phyloP scores from a whole-genome alignment of 768 basidiomycete species.

The Podaxis sp. region DNA sequence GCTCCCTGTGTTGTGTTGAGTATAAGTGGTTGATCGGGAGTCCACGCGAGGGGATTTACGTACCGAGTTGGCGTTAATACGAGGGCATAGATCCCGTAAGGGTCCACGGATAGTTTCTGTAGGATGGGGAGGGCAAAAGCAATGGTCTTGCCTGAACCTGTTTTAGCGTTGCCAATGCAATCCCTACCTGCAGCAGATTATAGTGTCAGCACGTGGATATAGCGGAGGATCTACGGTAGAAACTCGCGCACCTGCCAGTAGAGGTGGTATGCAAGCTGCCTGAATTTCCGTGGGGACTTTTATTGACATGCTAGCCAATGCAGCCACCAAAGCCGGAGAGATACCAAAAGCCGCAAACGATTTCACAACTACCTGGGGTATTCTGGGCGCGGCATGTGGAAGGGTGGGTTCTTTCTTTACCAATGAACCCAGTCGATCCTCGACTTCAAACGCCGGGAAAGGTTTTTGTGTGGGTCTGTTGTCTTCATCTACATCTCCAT shows the following conservation, averaged over 20 bases:
- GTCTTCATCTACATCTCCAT: background rate
- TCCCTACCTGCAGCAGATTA: conserved; percentile 66
- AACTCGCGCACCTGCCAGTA: conserved; percentile 65
- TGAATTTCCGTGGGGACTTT: conserved; percentile 85
- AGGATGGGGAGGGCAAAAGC: conserved; percentile 96
- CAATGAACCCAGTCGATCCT: conserved; percentile 23
- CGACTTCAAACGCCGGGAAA: conserved; percentile 15
- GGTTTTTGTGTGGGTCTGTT: conserved; percentile 5
- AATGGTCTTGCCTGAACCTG: conserved; percentile 96
- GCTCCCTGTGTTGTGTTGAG: conserved; percentile 57
- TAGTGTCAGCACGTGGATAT: background rate
- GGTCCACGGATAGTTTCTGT: conserved; percentile 83
- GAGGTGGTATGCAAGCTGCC: conserved; percentile 83
- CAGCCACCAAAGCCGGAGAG: conserved; percentile 55
- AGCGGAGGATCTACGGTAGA: background rate
- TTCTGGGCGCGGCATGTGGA: conserved; percentile 14
- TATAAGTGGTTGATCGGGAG: background rate
- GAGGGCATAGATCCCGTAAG: conserved; percentile 92
- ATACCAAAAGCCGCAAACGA: conserved; percentile 63
- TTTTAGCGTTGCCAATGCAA: conserved; percentile 97
- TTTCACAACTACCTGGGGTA: conserved; percentile 15
- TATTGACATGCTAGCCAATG: conserved; percentile 84
- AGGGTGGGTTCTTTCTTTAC: conserved; percentile 10
- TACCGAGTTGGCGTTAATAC: conserved; percentile 95
- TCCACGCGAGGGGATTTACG: conserved; percentile 16